Conservation (phyloP, 106 monocot species). For the Alisma plantagoaquatica region DNA sequence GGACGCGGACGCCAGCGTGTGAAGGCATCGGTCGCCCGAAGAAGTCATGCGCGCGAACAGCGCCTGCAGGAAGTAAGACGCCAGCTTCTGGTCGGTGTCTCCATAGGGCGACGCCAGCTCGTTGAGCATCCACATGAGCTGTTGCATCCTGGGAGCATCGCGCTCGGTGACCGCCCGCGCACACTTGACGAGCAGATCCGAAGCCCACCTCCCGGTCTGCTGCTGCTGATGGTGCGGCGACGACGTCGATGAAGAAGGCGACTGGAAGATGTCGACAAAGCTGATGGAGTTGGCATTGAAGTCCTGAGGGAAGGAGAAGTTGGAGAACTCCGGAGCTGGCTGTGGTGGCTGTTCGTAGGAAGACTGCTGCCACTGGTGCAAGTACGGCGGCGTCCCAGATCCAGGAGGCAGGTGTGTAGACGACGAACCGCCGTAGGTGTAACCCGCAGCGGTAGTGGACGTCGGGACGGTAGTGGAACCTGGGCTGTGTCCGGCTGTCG, state of each 20-base stretch:
- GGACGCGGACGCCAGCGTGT: conserved; percentile 58
- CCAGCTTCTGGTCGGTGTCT: conserved; percentile 80
- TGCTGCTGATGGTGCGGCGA: conserved; percentile 18
- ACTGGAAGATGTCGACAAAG: too few relatives aligned
- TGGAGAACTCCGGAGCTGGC: conserved; percentile 29
- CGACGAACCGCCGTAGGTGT: too few relatives aligned
- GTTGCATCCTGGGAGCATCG: conserved; percentile 68
- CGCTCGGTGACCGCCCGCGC: conserved; percentile 52
- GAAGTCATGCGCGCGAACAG: conserved; percentile 76
- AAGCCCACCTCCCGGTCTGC: conserved; percentile 32
- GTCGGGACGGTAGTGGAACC: conserved; percentile 9
- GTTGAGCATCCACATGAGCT: conserved; percentile 92
- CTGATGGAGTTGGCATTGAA: conserved; percentile 22
- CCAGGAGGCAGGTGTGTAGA: too few relatives aligned
- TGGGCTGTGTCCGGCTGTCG: not conserved
- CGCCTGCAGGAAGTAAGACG: conserved; percentile 77
- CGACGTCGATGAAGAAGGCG: conserved; percentile 3
- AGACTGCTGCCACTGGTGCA: conserved; percentile 10
- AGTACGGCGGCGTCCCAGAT: too few relatives aligned
- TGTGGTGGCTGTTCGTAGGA: conserved; percentile 25
- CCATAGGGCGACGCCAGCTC: conserved; percentile 91
- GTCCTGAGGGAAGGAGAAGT: conserved; percentile 11
- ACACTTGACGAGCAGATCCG: conserved; percentile 62
- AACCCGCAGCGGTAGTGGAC: not conserved
- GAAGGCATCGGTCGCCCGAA: conserved; percentile 49